Conservation (phyloP, 2,329 filamentous ascomycete species). For the Exophiala viscosa region DNA sequence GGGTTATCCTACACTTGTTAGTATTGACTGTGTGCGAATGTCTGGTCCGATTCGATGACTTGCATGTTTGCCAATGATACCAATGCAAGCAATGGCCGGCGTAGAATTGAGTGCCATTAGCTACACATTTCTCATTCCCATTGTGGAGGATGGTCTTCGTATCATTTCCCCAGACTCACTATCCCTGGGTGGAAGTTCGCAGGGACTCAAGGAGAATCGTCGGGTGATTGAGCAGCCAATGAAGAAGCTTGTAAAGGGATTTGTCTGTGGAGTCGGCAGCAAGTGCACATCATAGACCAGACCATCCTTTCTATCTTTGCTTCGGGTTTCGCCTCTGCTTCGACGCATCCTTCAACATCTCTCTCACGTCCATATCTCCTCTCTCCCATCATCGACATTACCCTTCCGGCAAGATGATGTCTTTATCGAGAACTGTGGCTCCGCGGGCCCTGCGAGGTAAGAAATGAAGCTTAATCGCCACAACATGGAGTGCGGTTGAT, state of each 20-base stretch:
- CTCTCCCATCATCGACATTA: constrained; percentile 6
- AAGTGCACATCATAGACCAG: constrained; percentile 16
- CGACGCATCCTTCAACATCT: constrained; percentile 29
- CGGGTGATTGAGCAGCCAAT: constrained; percentile 12
- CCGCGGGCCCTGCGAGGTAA: constrained; percentile 55
- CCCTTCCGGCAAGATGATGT: constrained; percentile 43
- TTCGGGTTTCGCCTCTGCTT: not conserved
- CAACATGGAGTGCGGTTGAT: not conserved
- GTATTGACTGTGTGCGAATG: not conserved
- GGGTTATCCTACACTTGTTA: constrained; percentile 73
- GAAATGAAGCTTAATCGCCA: constrained; percentile 26
- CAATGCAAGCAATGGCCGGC: constrained; percentile 86
- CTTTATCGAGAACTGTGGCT: constrained; percentile 49
- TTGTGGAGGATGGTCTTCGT: not conserved
- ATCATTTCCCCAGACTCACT: not conserved
- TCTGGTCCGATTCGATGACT: constrained; percentile 26
- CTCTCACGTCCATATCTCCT: constrained; percentile 28
- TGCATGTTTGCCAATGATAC: constrained; percentile 90
- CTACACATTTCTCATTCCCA: not conserved
- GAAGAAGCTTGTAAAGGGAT: constrained; percentile 16
- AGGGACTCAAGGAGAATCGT: not conserved
- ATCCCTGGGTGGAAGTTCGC: not conserved
- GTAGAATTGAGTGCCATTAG: constrained; percentile 31
- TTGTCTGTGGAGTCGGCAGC: not conserved
- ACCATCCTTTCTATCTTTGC: constrained; percentile 4